Conservation (phyloP, 371 early-diverging fungal genomes). For the Syncephalastrum monosporum region DNA sequence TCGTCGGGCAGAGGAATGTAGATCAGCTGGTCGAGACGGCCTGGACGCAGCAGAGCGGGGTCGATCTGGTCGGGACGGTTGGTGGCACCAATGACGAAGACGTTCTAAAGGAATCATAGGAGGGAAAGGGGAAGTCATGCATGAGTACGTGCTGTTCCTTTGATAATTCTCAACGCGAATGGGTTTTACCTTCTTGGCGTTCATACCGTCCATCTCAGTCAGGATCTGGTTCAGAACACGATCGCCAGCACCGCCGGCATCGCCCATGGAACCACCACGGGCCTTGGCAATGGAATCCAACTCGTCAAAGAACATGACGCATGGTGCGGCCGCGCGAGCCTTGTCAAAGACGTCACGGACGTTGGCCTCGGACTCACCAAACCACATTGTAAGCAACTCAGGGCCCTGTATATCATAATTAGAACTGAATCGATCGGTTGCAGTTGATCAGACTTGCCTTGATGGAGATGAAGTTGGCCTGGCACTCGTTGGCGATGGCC, state of each 20-base stretch:
- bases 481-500: slow-evolving; percentile 99
- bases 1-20: slow-evolving; percentile 99
- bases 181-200: slow-evolving; percentile 87
- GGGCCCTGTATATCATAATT: slow-evolving; percentile 74
- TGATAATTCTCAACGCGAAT: slow-evolving; percentile 91
- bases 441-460: slow-evolving; percentile 56
- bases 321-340: slow-evolving; percentile 99
- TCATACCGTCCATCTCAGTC: slow-evolving; percentile 99
- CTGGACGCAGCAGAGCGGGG: slow-evolving; percentile 95
- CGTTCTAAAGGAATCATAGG: slow-evolving; percentile 74
- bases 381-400: slow-evolving; percentile 99
- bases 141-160: slow-evolving; percentile 1
- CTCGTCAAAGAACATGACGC: slow-evolving; percentile 99
- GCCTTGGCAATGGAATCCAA: slow-evolving; percentile 99
- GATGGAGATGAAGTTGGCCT: slow-evolving; percentile 99
- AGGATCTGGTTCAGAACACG: slow-evolving; percentile 99
- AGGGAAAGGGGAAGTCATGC: slow-evolving; percentile 59
- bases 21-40: slow-evolving; percentile 99
- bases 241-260: slow-evolving; percentile 97
- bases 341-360: slow-evolving; percentile 99
- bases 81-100: slow-evolving; percentile 99
- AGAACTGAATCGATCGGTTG: not conserved
- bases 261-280: slow-evolving; percentile 82
- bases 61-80: slow-evolving; percentile 99
- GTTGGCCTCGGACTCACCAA: slow-evolving; percentile 99